These are phyloP conservation scores for Xanthoparmelia taractica DNA, from an alignment of 495 filamentous ascomycete genomes.

Conservation along the genomic window DNA sequence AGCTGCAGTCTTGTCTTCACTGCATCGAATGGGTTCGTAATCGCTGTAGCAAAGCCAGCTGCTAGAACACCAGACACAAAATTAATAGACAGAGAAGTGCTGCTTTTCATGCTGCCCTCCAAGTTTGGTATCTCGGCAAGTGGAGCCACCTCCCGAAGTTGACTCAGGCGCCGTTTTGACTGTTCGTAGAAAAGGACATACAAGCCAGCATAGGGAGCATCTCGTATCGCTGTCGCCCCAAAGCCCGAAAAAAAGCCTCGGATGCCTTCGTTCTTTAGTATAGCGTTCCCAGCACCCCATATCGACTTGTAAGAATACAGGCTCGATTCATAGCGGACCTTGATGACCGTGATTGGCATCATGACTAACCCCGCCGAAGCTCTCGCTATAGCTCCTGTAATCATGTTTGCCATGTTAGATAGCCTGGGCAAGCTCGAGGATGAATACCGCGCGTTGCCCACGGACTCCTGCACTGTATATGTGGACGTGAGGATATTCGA, in stretches of 20 bases:
- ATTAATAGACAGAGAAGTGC: slow-evolving; percentile 65
- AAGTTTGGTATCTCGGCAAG: slow-evolving; percentile 1
- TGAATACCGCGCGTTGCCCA: slow-evolving; percentile 7
- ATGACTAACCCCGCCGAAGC: slow-evolving; percentile 80
- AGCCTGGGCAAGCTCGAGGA: slow-evolving; percentile 75
- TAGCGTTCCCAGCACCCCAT: slow-evolving; percentile 61
- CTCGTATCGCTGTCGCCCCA: slow-evolving; percentile 85
- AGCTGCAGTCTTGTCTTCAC: slow-evolving; percentile 94
- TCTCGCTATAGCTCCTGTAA: slow-evolving; percentile 74
- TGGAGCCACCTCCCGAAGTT: slow-evolving; percentile 21
- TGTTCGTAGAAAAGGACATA: slow-evolving; percentile 96
- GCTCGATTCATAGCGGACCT: slow-evolving; percentile 87
- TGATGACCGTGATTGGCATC: slow-evolving; percentile 95
- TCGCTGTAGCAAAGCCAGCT: slow-evolving; percentile 69
- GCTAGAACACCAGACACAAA: slow-evolving; percentile 73
- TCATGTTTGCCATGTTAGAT: slow-evolving; percentile 74
- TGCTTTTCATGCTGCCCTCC: slow-evolving; percentile 21
- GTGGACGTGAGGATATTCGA: slow-evolving; percentile 34
- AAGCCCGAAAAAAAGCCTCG: slow-evolving; percentile 89
- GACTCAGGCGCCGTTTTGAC: slow-evolving; percentile 59
- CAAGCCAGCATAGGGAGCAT: slow-evolving; percentile 90
- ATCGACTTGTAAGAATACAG: slow-evolving; percentile 81
- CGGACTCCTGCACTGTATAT: slow-evolving; percentile 15
- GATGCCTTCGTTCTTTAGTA: slow-evolving; percentile 62
- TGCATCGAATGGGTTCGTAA: slow-evolving; percentile 95